Base-by-base conservation (phyloP, 495 filamentous ascomycete genomes). In the Hyaloscypha finlandica region DNA sequence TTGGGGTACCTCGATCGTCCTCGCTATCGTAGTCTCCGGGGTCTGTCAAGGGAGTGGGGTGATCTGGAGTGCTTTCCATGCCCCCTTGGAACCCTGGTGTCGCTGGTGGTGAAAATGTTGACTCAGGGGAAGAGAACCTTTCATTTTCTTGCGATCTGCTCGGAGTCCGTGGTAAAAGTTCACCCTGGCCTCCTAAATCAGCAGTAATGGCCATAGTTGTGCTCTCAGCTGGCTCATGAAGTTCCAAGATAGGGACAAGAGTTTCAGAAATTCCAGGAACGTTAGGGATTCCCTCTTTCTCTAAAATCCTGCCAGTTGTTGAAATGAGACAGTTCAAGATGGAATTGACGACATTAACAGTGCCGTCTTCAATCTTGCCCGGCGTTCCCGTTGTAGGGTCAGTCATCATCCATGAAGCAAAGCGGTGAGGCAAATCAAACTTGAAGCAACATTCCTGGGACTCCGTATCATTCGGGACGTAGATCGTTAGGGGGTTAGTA, bases 281-380 rank as follows among this genome's bases (percentile, higher is more conserved):
- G 4, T 61, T 1, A 25, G 59, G 37, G 3, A 61, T 61, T 25
- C 59, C 59, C 51, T 61, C 59, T 51, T 61, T 61, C 59, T 61
- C 59, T 48, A 61, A 51, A 45, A 61, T 61, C 37, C 59, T 61
- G 14, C 59, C 59, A n/a, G 39, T 61, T 61, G 59, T 61, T 48
- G 59, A 51, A 61, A 61, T 48, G 20, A 51, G 39, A 61, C 59
- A 61, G 39, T 61, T 61, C 59, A 61, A 61, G 59, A 61, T 61
- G 59, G 59, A 61, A 31, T 61, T 61, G 59, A 61, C 19, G 0
- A 61, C 59, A 51, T 61, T 61, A 29, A 61, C 39, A 20, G 39
- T 61, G 59, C 59, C 59, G 25, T 51, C 35, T 37, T 61, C 59
- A 61, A 61, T 61, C 35, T 45, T 61, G 19, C 33, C 59, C 37